A percentile compares a stretch with the other conserved stretches of the same genome.
phyloP scores from a whole-genome alignment of 176 grass and related monocot species.

The Aegilops umbellulata region DNA sequence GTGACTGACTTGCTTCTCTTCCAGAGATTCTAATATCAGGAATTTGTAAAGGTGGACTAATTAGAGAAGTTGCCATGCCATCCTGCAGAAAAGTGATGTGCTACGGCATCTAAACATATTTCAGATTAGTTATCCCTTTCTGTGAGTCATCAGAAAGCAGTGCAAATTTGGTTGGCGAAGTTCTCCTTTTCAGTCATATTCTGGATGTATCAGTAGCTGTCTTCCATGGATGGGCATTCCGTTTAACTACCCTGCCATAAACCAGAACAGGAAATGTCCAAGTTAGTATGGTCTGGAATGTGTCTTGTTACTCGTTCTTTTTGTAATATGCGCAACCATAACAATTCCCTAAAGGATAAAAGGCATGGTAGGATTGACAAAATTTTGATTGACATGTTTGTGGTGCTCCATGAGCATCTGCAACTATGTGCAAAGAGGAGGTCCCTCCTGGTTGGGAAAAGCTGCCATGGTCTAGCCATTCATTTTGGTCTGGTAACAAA shows the following conservation, averaged over 20 bases:
- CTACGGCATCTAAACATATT: conserved; percentile 16
- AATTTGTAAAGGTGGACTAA: conserved; percentile 7
- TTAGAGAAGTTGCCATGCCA: not conserved
- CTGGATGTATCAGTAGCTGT: not conserved
- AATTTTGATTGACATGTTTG: conserved; percentile 19
- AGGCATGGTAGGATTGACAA: conserved; percentile 21
- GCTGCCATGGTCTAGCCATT: conserved; percentile 55
- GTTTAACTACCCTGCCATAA: conserved; percentile 13
- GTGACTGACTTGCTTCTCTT: not conserved
- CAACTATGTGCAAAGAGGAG: conserved; percentile 47
- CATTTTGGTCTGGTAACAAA: conserved; percentile 49
- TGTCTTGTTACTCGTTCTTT: conserved; percentile 27
- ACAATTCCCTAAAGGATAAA: conserved; percentile 17
- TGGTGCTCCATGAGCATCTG: conserved; percentile 24
- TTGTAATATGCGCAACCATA: conserved; percentile 22
- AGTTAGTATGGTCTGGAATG: conserved; percentile 15
- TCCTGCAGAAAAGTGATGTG: not conserved
- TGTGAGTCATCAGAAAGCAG: not conserved
- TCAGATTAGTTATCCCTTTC: not conserved
- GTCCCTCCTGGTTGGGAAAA: conserved; percentile 42
- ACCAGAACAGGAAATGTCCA: not conserved
- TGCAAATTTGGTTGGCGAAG: not conserved
- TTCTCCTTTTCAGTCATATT: conserved; percentile 19
- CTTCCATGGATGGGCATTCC: conserved; percentile 34
- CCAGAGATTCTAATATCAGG: not conserved